A percentile compares a stretch with the other conserved stretches of the same genome.
phyloP scores from a whole-genome alignment of 768 basidiomycete genomes.

The Boletus rubescentipes region DNA sequence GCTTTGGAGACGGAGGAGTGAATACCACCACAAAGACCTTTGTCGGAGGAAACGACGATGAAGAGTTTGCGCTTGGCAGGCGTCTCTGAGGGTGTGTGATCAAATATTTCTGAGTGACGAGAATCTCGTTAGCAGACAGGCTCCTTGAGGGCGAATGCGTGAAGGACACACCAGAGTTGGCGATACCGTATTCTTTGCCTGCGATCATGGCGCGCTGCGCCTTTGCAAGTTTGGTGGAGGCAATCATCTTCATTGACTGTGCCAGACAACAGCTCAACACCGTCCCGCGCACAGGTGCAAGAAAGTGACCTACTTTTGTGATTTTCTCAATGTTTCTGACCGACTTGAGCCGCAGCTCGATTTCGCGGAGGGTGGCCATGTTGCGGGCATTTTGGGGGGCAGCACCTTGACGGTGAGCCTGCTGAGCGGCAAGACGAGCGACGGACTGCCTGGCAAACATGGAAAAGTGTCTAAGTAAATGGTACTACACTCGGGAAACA shows the following conservation, averaged over 20 bases:
- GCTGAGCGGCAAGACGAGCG: conserved; percentile 42
- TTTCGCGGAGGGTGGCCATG: conserved; percentile 97
- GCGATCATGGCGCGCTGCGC: conserved; percentile 91
- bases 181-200: conserved; percentile 90
- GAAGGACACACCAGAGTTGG: conserved; percentile 70
- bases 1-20: conserved; percentile 95
- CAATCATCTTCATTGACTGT: conserved; percentile 99
- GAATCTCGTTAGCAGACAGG: conserved; percentile 5
- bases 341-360: conserved; percentile 94
- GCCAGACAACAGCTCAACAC: conserved; percentile 9
- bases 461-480: background rate
- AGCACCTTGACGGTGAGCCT: conserved; percentile 37
- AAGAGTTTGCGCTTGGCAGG: conserved; percentile 81
- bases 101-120: conserved; percentile 73
- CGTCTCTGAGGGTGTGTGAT: conserved; percentile 67
- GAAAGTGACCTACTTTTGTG: conserved; percentile 71
- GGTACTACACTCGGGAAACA: conserved; percentile 26
- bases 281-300: background rate
- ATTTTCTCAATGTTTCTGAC: conserved; percentile 99
- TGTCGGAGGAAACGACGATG: conserved; percentile 95
- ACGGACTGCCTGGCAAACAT: conserved; percentile 55
- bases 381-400: conserved; percentile 60
- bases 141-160: background rate
- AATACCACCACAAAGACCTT: conserved; percentile 99
- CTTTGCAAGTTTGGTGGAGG: conserved; percentile 93